Evolutionary conservation across 257 asterid species (phyloP).

Genomic region (Rehmannia glutinosa): DNA sequence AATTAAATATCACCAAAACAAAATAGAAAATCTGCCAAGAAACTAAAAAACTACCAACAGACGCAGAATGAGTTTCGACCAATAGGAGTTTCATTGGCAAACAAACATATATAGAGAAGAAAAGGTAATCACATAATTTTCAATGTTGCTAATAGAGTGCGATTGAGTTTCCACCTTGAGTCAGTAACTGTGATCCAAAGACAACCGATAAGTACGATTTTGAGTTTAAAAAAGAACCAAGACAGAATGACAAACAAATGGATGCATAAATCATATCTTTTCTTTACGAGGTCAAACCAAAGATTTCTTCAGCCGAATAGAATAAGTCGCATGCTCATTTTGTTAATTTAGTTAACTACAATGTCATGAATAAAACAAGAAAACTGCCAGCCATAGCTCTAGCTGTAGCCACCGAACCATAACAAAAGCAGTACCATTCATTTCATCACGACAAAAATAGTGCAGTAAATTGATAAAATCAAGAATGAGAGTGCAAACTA

Average conservation of each 20-base stretch:
- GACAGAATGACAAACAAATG: neutral
- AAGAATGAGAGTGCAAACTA: slow-evolving; percentile 20
- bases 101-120: too few relatives aligned
- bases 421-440: neutral
- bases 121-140: too few relatives aligned
- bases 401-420: neutral
- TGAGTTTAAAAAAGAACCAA: neutral
- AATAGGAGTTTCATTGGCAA: neutral
- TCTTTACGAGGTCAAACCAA: neutral
- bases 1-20: neutral
- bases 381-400: slow-evolving; percentile 4
- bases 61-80: neutral
- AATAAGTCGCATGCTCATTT: neutral
- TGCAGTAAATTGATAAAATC: slow-evolving; percentile 24
- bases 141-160: neutral
- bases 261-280: neutral
- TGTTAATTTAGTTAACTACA: slow-evolving; percentile 27
- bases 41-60: neutral
- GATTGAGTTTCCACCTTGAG: neutral
- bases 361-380: slow-evolving; percentile 17
- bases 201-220: too few relatives aligned
- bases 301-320: neutral
- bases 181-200: too few relatives aligned
- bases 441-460: neutral
- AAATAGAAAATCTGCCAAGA: neutral